Base-by-base conservation (phyloP, 192 early-diverging fungal species). In the Coemansia sp. region DNA sequence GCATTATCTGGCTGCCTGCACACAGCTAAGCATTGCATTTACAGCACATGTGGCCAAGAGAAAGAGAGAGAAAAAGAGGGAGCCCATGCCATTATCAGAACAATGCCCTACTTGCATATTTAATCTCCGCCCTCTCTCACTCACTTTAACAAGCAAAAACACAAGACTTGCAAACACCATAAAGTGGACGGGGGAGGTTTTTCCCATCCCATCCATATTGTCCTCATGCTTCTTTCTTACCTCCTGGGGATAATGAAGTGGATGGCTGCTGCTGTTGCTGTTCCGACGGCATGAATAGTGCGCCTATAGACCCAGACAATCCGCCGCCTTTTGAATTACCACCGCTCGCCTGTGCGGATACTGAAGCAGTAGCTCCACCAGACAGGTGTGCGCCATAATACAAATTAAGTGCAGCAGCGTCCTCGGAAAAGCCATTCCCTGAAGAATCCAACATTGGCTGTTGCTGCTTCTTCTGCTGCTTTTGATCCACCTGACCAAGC, bases 241-340 rank as follows among this genome's bases (percentile, higher is more conserved):
- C 59, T 68, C 67, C 65, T 19, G 53, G 25, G n/a, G 48, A 29
- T 9, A 58, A 22, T 50, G 63, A n/a, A 17, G 61, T 33, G 45
- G 45, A 10, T 6, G 37, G 64, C 34, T 68, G 69, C n/a, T 67
- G 65, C 38, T 70, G 22, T 6, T 45, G 64, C 34, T 68, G 69
- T 19, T 67, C 70, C 38, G 76, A 69, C 8, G 75, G 76, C 70
- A 79, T 79, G 33, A 66, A 79, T 11, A 79, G 61, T 17, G 76
- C 76, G 15, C 67, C 76, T 59, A 73, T 64, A 41, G 47, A 19
- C 47, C 61, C 67, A 38, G 67, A 55, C 36, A 48, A 45, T 10
- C 28, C 30, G 52, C 30, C n/a, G 10, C n/a, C 3, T 3, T 7
- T 27, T 6, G 34, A 6, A 23, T 25, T 38, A 33, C 20, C 38